phyloP scores from a whole-genome alignment of 768 basidiomycete genomes.

The Boletus coccyginus region DNA sequence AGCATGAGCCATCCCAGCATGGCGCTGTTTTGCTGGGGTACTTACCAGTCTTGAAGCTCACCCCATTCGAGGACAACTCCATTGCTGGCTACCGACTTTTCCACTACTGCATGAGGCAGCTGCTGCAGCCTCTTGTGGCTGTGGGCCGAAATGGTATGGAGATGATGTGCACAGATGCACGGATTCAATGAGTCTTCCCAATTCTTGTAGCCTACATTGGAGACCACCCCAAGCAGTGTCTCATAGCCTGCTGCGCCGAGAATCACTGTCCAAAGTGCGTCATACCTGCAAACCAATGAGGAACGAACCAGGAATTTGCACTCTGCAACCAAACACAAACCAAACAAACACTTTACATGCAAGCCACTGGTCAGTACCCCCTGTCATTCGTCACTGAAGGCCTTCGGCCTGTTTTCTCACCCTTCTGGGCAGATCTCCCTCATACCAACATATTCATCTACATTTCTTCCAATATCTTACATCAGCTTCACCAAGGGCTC shows the following conservation, averaged over 20 bases:
- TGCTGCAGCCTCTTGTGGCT: background rate
- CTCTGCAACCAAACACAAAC: background rate
- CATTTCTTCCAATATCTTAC: background rate
- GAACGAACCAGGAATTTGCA: background rate
- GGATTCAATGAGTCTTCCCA: background rate
- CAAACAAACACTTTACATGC: background rate
- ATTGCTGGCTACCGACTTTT: background rate
- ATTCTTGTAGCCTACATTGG: background rate
- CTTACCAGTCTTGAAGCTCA: background rate
- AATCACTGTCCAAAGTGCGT: background rate
- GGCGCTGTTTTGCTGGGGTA: background rate
- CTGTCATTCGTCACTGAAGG: background rate
- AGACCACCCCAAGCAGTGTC: background rate
- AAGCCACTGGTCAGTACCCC: background rate
- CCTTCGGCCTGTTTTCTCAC: background rate
- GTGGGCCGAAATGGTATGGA: background rate
- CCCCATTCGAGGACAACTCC: background rate
- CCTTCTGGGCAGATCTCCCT: conserved; percentile 1
- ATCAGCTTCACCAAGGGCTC: background rate
- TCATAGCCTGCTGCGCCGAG: background rate
- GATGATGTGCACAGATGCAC: conserved; percentile 4
- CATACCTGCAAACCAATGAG: background rate
- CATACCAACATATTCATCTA: background rate
- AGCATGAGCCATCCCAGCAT: background rate
- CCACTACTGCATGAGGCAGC: conserved; percentile 2